A percentile compares a stretch with the other conserved stretches of the same genome.
phyloP scores from a whole-genome alignment of 1,139 yeast genomes.

The Yamadazyma aaseri region DNA sequence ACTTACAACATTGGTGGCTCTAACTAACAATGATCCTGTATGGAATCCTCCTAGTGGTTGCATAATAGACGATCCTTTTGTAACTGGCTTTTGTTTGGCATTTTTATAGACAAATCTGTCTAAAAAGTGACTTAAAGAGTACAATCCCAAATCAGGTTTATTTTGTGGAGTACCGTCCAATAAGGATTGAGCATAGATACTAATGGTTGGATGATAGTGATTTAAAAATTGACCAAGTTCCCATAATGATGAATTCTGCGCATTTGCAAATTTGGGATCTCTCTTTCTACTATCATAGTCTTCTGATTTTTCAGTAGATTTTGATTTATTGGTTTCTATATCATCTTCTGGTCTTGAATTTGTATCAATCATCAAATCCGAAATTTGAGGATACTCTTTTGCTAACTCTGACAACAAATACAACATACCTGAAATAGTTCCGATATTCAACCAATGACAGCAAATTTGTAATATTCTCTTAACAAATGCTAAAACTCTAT shows the following conservation, averaged over 20 bases:
- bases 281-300: conserved; percentile 85
- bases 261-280: conserved; percentile 87
- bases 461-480: conserved; percentile 88
- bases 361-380: conserved; percentile 41
- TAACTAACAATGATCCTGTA: conserved; percentile 73
- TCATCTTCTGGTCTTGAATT: conserved; percentile 33
- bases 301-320: conserved; percentile 17
- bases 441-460: conserved; percentile 81
- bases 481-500: conserved; percentile 83
- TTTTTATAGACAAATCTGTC: conserved; percentile 95
- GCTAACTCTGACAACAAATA: conserved; percentile 68
- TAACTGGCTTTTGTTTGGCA: conserved; percentile 69
- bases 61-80: conserved; percentile 91
- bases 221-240: conserved; percentile 69
- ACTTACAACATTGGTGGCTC: conserved; percentile 51
- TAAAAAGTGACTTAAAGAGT: conserved; percentile 83
- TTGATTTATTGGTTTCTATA: conserved; percentile 22
- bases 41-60: conserved; percentile 94
- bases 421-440: conserved; percentile 88
- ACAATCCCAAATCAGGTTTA: conserved; percentile 85
- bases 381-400: conserved; percentile 42
- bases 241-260: conserved; percentile 81
- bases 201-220: conserved; percentile 92
- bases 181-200: conserved; percentile 72
- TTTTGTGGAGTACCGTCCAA: conserved; percentile 45